Conservation (phyloP, 2,329 filamentous ascomycete genomes). For the Colletotrichum scovillei region DNA sequence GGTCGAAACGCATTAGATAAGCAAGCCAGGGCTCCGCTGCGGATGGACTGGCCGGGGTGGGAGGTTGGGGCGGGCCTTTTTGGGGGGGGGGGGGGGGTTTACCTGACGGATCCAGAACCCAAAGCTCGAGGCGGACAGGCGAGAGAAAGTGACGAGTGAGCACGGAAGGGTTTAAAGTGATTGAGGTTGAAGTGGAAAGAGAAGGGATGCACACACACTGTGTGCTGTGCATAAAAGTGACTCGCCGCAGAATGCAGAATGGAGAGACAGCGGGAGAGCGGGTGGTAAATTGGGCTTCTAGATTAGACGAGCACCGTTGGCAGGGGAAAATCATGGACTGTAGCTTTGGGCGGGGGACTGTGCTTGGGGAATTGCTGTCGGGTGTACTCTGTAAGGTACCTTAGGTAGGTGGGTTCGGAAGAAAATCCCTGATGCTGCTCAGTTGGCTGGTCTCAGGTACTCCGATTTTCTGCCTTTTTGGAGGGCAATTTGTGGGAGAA, state of each 20-base stretch:
- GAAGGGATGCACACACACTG: constrained; percentile 11
- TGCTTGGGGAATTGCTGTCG: neutral
- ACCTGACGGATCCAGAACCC: neutral
- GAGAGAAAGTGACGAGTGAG: neutral
- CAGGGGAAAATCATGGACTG: constrained; percentile 13
- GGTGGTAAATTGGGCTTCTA: neutral
- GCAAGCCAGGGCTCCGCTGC: constrained; percentile 34
- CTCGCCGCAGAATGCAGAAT: neutral
- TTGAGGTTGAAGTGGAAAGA: too few relatives aligned
- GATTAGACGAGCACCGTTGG: constrained; percentile 24
- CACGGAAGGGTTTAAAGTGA: neutral
- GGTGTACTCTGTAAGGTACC: too few relatives aligned
- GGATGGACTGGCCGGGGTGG: constrained; percentile 23
- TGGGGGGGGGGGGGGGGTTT: too few relatives aligned
- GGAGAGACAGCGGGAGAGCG: neutral
- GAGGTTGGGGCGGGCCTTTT: neutral
- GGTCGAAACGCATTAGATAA: constrained; percentile 40
- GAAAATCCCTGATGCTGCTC: constrained; percentile 17
- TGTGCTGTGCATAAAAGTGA: constrained; percentile 2
- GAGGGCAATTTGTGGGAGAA: constrained; percentile 9
- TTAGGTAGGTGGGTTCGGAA: constrained; percentile 1
- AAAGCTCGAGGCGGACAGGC: constrained; percentile 6
- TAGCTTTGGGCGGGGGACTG: constrained; percentile 12
- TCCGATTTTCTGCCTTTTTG: constrained; percentile 9
- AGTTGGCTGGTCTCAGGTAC: neutral